Percentiles rank a stretch among this genome's conserved stretches.
These are phyloP conservation scores for Mycena belliarum DNA, from an alignment of 768 basidiomycete genomes.

Conservation along the genomic window DNA sequence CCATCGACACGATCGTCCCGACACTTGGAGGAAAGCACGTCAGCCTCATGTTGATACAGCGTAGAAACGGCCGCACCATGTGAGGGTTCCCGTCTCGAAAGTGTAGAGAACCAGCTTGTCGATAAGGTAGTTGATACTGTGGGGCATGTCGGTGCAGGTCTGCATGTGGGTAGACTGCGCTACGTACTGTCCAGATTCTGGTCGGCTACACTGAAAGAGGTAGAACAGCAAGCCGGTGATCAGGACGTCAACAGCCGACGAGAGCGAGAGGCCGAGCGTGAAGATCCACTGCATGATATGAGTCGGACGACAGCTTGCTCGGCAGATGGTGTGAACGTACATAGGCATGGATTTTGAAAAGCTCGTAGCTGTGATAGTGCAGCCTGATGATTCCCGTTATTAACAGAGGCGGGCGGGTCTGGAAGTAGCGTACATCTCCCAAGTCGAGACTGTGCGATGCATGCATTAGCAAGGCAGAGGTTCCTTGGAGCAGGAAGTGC, in stretches of 20 bases:
- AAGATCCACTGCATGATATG: conserved; percentile 47
- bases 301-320: too few species aligned
- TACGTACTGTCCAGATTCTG: conserved; percentile 41
- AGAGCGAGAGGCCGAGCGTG: conserved; percentile 52
- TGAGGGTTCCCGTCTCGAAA: conserved; percentile 53
- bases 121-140: conserved; percentile 48
- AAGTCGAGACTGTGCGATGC: conserved; percentile 1
- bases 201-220: conserved; percentile 41
- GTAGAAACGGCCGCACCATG: conserved; percentile 38
- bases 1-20: conserved; percentile 39
- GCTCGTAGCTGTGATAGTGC: conserved; percentile 31
- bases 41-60: conserved; percentile 22
- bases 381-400: conserved; percentile 20
- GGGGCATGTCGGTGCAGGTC: background rate
- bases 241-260: conserved; percentile 49
- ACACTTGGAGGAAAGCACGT: conserved; percentile 24
- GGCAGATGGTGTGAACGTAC: conserved; percentile 22
- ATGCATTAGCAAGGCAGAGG: background rate
- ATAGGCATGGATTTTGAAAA: conserved; percentile 16
- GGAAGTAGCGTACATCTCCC: conserved; percentile 14
- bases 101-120: conserved; percentile 49
- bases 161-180: too few species aligned
- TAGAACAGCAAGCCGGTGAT: conserved; percentile 47
- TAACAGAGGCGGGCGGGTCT: background rate
- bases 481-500: background rate